Base-by-base conservation (phyloP, 2,329 filamentous ascomycete genomes). In the Calonectria naviculata region DNA sequence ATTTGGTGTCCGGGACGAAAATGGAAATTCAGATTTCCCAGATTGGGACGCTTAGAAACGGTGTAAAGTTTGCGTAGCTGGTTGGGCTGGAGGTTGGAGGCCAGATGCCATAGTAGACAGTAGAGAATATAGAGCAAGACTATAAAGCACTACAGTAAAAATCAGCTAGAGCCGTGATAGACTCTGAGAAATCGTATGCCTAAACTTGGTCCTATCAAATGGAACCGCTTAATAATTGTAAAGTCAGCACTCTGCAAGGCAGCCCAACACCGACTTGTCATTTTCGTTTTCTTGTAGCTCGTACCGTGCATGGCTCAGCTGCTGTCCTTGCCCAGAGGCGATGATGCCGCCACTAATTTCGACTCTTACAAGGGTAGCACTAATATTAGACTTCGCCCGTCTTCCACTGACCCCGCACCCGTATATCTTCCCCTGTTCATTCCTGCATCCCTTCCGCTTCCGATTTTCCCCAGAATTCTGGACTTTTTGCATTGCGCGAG, bases 21-120 rank as follows among this genome's bases (percentile, higher is more conserved):
- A 83, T 87, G 79, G 83, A 85, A 24, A 80, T 86, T 1, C 75
- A 71, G 3, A 83, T 87, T 31, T 76, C 77, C 0, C 74, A 80
- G 17, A 85, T 86, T 67, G 85, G 85, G 0, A 87, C 85, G 0
- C 71, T 85, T 60, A 76, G 75, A 26, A 86, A 86, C n/a, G 78
- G 79, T 2, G 79, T 86, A 1, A 44, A 72, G 34, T 71, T 72
- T 56, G 46, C 56, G n/a, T 62, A 3, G 42, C 24, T 13, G 31
- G 19, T 13, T 15, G 13, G 19, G 13, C 6, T 24, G n/a, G 17
- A 1, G 15, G 29, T 2, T 24, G 31, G n/a, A 38, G 4, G 31
- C 15, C 15, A n/a, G n/a, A n/a, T n/a, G n/a, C n/a, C n/a, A n/a
- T n/a, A n/a, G n/a, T n/a, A n/a, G n/a, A 21, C 34, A 0, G 31